Conservation (phyloP, 306 rosid species). For the Begonia masoniana region DNA sequence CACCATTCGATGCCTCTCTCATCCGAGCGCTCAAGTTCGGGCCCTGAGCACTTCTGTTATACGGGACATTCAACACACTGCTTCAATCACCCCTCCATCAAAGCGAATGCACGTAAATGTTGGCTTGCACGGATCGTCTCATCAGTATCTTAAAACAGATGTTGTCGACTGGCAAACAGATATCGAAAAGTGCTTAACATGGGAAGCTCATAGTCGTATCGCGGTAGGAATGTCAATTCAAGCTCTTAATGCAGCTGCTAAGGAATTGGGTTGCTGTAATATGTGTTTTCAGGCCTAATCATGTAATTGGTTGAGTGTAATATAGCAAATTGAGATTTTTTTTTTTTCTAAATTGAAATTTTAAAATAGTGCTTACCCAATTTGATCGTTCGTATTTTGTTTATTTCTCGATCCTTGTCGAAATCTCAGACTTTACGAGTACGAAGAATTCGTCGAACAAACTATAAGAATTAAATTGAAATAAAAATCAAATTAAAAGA, state of each 20-base stretch:
- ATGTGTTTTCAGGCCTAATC: no score
- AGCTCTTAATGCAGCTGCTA: constrained; percentile 64
- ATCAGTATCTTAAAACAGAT: constrained; percentile 38
- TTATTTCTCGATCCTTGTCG: no score
- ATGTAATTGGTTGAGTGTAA: no score
- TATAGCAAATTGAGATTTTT: no score
- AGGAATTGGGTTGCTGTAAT: constrained; percentile 50
- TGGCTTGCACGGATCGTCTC: constrained; percentile 36
- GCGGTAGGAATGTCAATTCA: constrained; percentile 53
- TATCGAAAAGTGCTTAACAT: constrained; percentile 64
- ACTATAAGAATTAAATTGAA: no score
- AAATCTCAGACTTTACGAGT: no score
- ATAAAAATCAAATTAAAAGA: no score
- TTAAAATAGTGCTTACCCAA: no score
- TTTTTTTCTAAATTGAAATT: no score
- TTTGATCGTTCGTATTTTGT: no score
- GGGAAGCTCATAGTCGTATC: constrained; percentile 83
- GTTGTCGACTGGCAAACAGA: constrained; percentile 69
- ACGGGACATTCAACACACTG: constrained; percentile 58
- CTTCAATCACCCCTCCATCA: constrained; percentile 34
- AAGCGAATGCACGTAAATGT: constrained; percentile 30
- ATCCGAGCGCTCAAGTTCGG: constrained; percentile 84
- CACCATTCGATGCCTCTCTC: constrained; percentile 70
- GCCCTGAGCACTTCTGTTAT: constrained; percentile 79
- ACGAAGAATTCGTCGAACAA: no score